phyloP scores from a whole-genome alignment of 2,329 filamentous ascomycete species.

The Ophiostoma montium region DNA sequence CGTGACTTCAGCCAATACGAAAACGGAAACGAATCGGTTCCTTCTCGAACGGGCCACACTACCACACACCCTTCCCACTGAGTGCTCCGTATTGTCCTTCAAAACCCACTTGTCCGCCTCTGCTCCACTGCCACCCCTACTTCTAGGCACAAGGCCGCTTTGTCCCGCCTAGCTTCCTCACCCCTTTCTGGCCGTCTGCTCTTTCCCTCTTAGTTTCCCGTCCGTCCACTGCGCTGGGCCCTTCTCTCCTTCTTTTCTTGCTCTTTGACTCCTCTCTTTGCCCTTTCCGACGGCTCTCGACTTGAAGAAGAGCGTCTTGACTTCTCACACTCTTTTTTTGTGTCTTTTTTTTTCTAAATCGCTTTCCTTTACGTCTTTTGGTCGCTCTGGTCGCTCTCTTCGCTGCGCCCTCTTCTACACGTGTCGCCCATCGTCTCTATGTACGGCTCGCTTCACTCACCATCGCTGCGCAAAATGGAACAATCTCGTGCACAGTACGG shows the following conservation, averaged over 20 bases:
- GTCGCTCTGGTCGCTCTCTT: neutral
- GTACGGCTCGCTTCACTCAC: constrained; percentile 59
- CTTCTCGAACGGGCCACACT: no score
- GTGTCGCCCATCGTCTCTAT: constrained; percentile 24
- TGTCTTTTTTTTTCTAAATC: neutral
- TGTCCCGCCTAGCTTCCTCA: neutral
- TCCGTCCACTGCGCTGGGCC: neutral
- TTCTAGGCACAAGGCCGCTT: neutral
- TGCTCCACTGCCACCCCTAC: neutral
- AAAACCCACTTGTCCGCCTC: neutral
- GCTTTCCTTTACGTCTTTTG: neutral
- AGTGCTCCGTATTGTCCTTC: neutral
- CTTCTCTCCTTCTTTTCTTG: neutral
- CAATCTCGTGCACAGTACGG: constrained; percentile 43
- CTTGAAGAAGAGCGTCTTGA: neutral
- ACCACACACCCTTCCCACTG: no score
- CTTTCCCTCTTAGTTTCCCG: neutral
- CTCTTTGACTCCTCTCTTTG: neutral
- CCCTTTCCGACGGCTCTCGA: neutral
- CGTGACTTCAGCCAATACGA: no score
- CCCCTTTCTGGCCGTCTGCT: neutral
- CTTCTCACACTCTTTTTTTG: constrained; percentile 3
- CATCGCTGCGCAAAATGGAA: constrained; percentile 72
- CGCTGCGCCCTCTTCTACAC: neutral
- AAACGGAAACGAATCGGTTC: no score